Evolutionary conservation across 768 basidiomycete species (phyloP), one percentile per base, ranked within the genome.

Genomic region (Mycena metata): DNA sequence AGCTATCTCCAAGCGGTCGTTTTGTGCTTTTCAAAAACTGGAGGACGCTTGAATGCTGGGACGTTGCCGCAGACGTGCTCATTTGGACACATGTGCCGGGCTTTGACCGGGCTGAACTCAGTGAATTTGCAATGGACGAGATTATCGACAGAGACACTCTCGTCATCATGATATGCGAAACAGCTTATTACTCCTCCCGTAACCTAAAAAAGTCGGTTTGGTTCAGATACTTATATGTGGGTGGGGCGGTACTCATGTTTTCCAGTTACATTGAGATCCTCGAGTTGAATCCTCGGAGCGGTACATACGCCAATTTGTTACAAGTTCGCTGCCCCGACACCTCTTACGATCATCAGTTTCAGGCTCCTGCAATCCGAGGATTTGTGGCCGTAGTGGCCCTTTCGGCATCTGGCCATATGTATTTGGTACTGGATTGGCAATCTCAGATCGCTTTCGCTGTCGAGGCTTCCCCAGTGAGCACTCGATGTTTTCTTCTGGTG

Each of bases 21-120:
- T 47, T 54, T 35, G 30, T 70, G 10, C 69, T 70, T 12, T 63
- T 67, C 60, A 45, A 42, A 1, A 62, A 58, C 39, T 50, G 4
- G 43, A 1, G 23, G 16, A 35, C n/a, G 10, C 51, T 71, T 6
- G 62, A 67, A n/a, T 71, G 70, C 50, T 71, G 70, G 70, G 33
- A 56, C 39, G 56, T 67, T 13, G 50, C 33, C 0, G 61, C 59
- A 11, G 41, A 58, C 19, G n/a, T 23, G 30, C 12, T 64, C 23
- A 24, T 67, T 4, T 71, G 66, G 70, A 67, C 11, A 42, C 33
- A 67, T 24, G 13, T 36, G 15, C 24, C 57, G 1, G 16, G 6
- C 2, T 15, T 47, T 0, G 41, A n/a, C 3, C 4, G 9, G 1
- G 46, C 51, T 9, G 0, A 0, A 17, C 35, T 66, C 4, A 2